Evolutionary conservation across 805 yeast species (phyloP), one percentile per base, ranked within the genome.

Genomic region (Saccharomycopsis sp.): DNA sequence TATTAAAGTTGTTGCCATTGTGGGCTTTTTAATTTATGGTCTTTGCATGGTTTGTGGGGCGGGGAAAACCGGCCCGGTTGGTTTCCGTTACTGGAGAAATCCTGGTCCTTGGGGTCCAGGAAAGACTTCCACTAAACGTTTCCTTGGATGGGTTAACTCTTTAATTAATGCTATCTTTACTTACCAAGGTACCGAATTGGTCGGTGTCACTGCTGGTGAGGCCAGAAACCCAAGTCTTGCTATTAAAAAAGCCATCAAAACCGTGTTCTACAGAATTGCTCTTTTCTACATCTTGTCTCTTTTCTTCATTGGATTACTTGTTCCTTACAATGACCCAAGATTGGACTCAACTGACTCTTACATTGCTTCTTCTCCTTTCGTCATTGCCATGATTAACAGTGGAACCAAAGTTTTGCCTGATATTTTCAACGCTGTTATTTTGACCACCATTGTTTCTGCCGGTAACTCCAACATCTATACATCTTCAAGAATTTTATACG

Each of bases 71-170:
- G 84, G 84, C 7, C 84, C 84, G n/a, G 74, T 81, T 57, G 85
- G 85, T 22, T 81, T 81, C 76, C 75, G 85, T 68, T 81, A 81
- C 69, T 81, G 85, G 86, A 77, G 83, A 69, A 66, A 81, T 65
- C 88, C 89, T 3, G 89, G 89, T 59, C 80, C 88, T 25, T 83
- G 86, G 84, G 86, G 87, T 55, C 80, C 80, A 61, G 85, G 84
- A 50, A 68, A 76, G 66, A 64, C 64, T 3, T 69, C 71, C 62
- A 77, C 81, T 52, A 80, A 68, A 50, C 70, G 81, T 64, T 80
- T 81, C 63, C 68, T 80, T 56, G 83, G 82, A 52, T 81, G 83
- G 83, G 75, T 81, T 47, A 67, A 77, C 17, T 79, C 84, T 25
- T 72, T 62, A 25, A 75, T 81, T 62, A 75, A 76, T 55, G 83